These are phyloP conservation scores for Aspergillus niger DNA, from an alignment of 2,329 filamentous ascomycete species.

Conservation along the genomic window DNA sequence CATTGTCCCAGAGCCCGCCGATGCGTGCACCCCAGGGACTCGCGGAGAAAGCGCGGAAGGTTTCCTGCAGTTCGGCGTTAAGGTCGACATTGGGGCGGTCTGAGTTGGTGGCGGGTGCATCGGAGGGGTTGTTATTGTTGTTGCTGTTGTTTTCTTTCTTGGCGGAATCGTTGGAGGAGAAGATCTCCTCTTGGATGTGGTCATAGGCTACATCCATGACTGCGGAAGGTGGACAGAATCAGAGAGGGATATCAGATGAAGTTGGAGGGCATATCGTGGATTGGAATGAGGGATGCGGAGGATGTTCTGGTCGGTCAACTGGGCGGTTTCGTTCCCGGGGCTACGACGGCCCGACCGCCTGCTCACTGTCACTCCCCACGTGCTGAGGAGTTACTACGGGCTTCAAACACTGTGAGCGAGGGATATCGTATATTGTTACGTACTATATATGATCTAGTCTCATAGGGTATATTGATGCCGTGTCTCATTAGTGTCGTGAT, in stretches of 20 bases:
- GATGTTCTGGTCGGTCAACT: conserved; percentile 1
- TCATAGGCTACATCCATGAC: conserved; percentile 96
- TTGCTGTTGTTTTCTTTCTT: conserved; percentile 40
- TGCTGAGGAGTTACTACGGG: background rate
- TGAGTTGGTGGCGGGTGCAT: conserved; percentile 39
- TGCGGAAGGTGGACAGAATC: conserved; percentile 19
- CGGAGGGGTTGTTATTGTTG: conserved; percentile 31
- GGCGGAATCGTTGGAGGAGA: conserved; percentile 56
- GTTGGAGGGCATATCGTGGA: background rate
- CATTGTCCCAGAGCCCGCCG: conserved; percentile 83
- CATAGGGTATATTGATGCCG: background rate
- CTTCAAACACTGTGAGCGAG: background rate
- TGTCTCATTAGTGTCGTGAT: conserved; percentile 3
- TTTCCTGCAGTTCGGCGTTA: conserved; percentile 88
- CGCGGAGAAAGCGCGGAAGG: conserved; percentile 87
- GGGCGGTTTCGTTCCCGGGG: conserved; percentile 20
- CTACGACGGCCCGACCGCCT: conserved; percentile 37
- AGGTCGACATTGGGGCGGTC: conserved; percentile 56
- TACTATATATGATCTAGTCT: background rate
- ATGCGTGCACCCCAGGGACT: conserved; percentile 89
- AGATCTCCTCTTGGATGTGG: conserved; percentile 84
- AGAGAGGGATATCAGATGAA: background rate
- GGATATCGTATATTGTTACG: no score
- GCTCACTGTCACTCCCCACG: background rate
- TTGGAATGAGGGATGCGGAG: conserved; percentile 4